These are phyloP conservation scores for Dipodascopsis tothii DNA, from an alignment of 805 yeast species.

Conservation along the genomic window DNA sequence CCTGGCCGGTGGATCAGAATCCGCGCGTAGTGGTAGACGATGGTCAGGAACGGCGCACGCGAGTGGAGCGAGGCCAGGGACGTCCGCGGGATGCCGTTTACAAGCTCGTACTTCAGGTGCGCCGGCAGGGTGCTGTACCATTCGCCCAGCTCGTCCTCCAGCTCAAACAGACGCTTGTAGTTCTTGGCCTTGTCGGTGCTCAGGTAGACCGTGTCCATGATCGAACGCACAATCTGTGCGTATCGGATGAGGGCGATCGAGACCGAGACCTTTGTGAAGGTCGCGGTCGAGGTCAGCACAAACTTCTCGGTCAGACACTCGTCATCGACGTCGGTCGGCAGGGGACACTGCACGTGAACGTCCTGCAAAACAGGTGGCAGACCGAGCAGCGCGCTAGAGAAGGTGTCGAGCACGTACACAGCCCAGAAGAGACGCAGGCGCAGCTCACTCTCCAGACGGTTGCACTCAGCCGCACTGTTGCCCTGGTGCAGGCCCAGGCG, in stretches of 20 bases:
- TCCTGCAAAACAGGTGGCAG: conserved; percentile 76
- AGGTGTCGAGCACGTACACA: conserved; percentile 66
- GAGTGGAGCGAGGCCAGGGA: conserved; percentile 18
- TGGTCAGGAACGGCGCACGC: conserved; percentile 40
- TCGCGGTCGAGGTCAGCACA: conserved; percentile 27
- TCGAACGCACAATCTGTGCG: conserved; percentile 50
- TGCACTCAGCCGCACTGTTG: conserved; percentile 39
- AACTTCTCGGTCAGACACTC: conserved; percentile 22
- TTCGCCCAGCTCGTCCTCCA: conserved; percentile 63
- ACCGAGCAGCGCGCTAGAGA: conserved; percentile 68
- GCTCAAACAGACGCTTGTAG: conserved; percentile 25
- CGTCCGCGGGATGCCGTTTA: conserved; percentile 28
- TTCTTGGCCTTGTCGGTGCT: conserved; percentile 16
- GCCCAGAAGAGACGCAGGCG: conserved; percentile 82
- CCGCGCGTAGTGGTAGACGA: conserved; percentile 55
- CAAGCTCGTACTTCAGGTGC: conserved; percentile 51
- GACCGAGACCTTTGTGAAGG: conserved; percentile 16
- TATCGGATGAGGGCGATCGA: conserved; percentile 16
- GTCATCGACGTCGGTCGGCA: conserved; percentile 42
- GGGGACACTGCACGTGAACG: conserved; percentile 76
- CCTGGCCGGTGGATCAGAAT: conserved; percentile 57
- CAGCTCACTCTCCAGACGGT: conserved; percentile 75
- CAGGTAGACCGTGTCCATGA: conserved; percentile 48
- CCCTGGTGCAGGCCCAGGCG: conserved; percentile 78
- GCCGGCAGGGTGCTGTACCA: conserved; percentile 71